Evolutionary conservation across 1,284 basidiomycete genomes (phyloP).

Genomic region (Malassezia equina): DNA sequence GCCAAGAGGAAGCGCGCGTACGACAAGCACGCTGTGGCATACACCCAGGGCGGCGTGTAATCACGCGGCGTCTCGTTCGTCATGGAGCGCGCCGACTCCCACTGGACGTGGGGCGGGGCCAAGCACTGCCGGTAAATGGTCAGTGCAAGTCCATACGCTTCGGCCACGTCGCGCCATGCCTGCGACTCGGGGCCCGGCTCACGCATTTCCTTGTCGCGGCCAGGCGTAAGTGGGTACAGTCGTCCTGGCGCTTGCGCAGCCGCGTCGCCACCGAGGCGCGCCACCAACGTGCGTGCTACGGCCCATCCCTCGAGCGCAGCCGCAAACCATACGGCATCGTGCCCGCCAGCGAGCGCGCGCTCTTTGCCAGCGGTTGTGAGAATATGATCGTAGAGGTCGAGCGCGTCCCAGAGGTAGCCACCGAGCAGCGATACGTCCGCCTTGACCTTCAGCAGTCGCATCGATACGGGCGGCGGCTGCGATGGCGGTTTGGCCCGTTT

Average conservation of each 20-base stretch:
- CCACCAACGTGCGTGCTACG: conserved; percentile 33
- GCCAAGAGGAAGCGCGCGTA: conserved; percentile 43
- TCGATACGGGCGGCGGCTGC: conserved; percentile 14
- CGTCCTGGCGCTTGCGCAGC: conserved; percentile 35
- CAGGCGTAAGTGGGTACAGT: conserved; percentile 12
- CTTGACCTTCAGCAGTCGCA: conserved; percentile 33
- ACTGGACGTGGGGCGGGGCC: conserved; percentile 35
- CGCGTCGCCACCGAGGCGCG: conserved; percentile 36
- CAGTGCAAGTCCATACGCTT: conserved; percentile 41
- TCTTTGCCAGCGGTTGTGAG: conserved; percentile 32
- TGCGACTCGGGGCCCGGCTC: conserved; percentile 4
- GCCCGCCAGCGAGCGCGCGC: conserved; percentile 43
- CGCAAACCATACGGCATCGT: conserved; percentile 46
- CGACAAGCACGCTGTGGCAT: conserved; percentile 37
- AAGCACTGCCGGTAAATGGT: conserved; percentile 43
- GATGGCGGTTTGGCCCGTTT: conserved; percentile 19
- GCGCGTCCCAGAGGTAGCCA: conserved; percentile 41
- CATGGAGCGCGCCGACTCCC: conserved; percentile 30
- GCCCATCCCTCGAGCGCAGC: conserved; percentile 44
- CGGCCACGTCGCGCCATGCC: conserved; percentile 40
- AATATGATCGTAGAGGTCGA: conserved; percentile 30
- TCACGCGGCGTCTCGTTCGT: conserved; percentile 42
- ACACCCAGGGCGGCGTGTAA: conserved; percentile 44
- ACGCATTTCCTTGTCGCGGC: conserved; percentile 19
- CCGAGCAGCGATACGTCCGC: conserved; percentile 36